Base-by-base conservation (phyloP, 208 protist species). In the Endotrypanum monterogeii region DNA sequence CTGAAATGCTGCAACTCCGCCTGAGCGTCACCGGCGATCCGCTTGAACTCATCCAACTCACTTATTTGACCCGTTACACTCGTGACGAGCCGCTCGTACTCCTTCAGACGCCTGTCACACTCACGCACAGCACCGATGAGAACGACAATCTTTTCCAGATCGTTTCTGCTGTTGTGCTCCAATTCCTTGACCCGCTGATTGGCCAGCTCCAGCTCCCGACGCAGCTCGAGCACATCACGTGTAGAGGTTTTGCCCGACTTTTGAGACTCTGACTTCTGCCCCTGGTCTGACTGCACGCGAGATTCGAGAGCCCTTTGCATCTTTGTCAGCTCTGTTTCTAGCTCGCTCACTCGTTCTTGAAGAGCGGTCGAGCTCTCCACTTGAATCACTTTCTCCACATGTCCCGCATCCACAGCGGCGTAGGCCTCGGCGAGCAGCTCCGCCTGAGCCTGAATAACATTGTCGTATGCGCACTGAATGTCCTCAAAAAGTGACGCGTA, bases 391-490 rank as follows among this genome's bases (percentile, higher is more conserved):
- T 79, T 78, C 54, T 54, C 51, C n/a, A 84, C 63, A 20, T 83
- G 35, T 16, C 76, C 57, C 32, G 67, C 44, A 9, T 62, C 52
- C 35, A 79, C 74, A 3, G 73, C 18, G 18, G 68, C 52, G 73
- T 90, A 86, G 32, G 85, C 78, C 50, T 90, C 81, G 28, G 75
- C 76, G n/a, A 94, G 78, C 52, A 89, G 73, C 74, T 86, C 79
- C 25, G 92, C 85, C 79, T 96, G 92, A 3, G 80, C 82, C 75
- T 94, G 87, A 54, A 96, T 86, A 54, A 88, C 92, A 58, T 88
- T 83, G 82, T 96, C 92, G 70, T 96, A 96, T 3, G 87, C 92
- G 28, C 81, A 76, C 48, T 83, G 80, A 44, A 96, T 94, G 66
- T 94, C 89, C 28, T 84, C 78, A 25, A 96, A 61, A 28, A 96